A percentile compares a stretch with the other conserved stretches of the same genome.
Evolutionary conservation across 2,329 filamentous ascomycete genomes (phyloP).

Genomic region (Juglanconis juglandina): DNA sequence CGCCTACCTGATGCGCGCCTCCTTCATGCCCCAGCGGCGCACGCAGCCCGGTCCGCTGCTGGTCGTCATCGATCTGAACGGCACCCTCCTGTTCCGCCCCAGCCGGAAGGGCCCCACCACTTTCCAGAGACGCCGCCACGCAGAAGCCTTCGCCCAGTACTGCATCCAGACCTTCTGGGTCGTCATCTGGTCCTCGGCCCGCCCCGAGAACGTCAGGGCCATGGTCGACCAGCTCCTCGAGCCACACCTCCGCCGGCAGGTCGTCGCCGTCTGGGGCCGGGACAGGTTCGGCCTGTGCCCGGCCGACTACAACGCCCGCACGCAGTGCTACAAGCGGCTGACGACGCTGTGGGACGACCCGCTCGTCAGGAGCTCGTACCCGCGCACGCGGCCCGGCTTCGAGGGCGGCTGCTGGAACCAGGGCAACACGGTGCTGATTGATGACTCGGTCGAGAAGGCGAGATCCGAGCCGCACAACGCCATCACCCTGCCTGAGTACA

Average conservation of each 20-base stretch:
- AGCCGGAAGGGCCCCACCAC: constrained; percentile 43
- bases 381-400: constrained; percentile 27
- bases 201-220: constrained; percentile 63
- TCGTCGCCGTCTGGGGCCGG: constrained; percentile 74
- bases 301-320: constrained; percentile 63
- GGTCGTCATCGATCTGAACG: constrained; percentile 88
- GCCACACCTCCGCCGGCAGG: constrained; percentile 44
- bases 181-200: constrained; percentile 88
- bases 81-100: constrained; percentile 76
- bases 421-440: constrained; percentile 82
- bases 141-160: constrained; percentile 67
- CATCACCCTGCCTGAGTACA: constrained; percentile 76
- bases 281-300: constrained; percentile 67
- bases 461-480: constrained; percentile 80
- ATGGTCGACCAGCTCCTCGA: constrained; percentile 67
- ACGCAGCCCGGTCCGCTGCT: constrained; percentile 61
- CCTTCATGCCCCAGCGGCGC: constrained; percentile 38
- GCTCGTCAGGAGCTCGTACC: constrained; percentile 41
- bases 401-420: constrained; percentile 63
- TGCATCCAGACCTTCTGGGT: constrained; percentile 72
- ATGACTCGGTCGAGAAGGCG: constrained; percentile 80
- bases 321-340: constrained; percentile 89
- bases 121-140: constrained; percentile 66
- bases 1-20: constrained; percentile 58
- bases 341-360: constrained; percentile 64